Base-by-base conservation (phyloP, 352 stramenopile genomes). In the Phytophthora pini region DNA sequence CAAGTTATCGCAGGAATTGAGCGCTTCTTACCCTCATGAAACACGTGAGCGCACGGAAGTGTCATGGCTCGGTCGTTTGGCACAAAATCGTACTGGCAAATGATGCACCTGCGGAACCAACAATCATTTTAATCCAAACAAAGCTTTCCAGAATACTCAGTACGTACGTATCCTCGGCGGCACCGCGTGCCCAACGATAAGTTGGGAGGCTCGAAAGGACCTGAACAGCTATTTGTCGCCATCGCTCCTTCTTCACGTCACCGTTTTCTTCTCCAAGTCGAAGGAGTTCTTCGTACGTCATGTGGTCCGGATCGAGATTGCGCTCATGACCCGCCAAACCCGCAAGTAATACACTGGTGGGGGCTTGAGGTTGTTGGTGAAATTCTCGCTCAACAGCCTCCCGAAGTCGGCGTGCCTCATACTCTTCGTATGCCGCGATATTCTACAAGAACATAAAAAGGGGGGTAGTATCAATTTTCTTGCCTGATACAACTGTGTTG, bases 271-370 rank as follows among this genome's bases (percentile, higher is more conserved):
- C 85, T 24, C 84, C 85, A 4, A 94, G 72, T 26, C 83, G 70
- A 36, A 94, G 39, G 4, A 94, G 66, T 54, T 92, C 81, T 57
- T 94, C 85, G 70, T 94, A 94, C 9, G 76, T 87, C 85, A 94
- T 94, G 61, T 80, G 88, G 48, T 92, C 85, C 1, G 84, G 82
- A 52, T 92, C 85, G n/a, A 93, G 72, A 45, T 70, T 72, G 40
- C 50, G 72, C 3, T 61, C 55, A 3, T 73, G 61, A 22, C 24
- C 27, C 20, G 43, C 9, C 3, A 75, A 24, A 41, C 49, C 29
- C 11, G 72, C 70, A 5, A 70, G 26, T 15, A 54, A n/a, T 12
- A 54, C 67, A n/a, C 26, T 61, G 39, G 4, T 55, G 10, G 38
- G 31, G 17, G 53, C 3, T 4, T 51, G 36, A 27, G 32, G 34